Conservation (phyloP, 768 basidiomycete species). For the Crucibulum laeve region DNA sequence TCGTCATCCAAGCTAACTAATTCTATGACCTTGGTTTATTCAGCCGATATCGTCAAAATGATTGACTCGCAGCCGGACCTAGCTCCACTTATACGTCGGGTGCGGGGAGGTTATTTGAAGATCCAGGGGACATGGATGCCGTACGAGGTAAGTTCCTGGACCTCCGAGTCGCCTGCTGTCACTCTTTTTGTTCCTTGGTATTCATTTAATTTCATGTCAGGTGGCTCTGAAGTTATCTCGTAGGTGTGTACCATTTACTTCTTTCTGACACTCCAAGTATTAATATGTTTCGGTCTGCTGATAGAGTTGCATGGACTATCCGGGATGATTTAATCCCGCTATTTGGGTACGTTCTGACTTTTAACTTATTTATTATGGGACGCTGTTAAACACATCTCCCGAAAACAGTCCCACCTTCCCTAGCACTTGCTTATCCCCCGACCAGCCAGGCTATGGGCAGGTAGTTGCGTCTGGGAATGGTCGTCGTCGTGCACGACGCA, state of each 20-base stretch:
- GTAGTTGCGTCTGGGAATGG: conserved; percentile 59
- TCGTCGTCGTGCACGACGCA: conserved; percentile 59
- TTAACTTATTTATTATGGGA: background rate
- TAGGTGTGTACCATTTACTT: conserved; percentile 39
- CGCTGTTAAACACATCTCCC: conserved; percentile 3
- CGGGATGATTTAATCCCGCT: conserved; percentile 83
- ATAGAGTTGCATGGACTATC: conserved; percentile 84
- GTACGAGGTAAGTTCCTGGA: conserved; percentile 57
- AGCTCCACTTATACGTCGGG: conserved; percentile 75
- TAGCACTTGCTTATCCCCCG: conserved; percentile 76
- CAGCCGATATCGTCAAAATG: conserved; percentile 91
- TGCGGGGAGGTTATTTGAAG: conserved; percentile 85
- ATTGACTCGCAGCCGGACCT: conserved; percentile 89
- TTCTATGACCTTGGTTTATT: conserved; percentile 8
- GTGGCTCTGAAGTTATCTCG: conserved; percentile 77
- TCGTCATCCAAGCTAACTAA: conserved; percentile 2
- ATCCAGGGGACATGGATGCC: conserved; percentile 96
- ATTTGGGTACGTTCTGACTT: conserved; percentile 58
- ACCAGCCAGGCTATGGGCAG: conserved; percentile 85
- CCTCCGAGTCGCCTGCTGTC: background rate
- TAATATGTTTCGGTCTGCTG: conserved; percentile 3
- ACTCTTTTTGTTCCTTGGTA: conserved; percentile 7
- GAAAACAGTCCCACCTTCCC: conserved; percentile 73
- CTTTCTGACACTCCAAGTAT: conserved; percentile 3
- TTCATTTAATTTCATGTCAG: conserved; percentile 31